Evolutionary conservation across 1,139 yeast genomes (phyloP), one percentile per base, ranked within the genome.

Genomic region (Geotrichum candidum): DNA sequence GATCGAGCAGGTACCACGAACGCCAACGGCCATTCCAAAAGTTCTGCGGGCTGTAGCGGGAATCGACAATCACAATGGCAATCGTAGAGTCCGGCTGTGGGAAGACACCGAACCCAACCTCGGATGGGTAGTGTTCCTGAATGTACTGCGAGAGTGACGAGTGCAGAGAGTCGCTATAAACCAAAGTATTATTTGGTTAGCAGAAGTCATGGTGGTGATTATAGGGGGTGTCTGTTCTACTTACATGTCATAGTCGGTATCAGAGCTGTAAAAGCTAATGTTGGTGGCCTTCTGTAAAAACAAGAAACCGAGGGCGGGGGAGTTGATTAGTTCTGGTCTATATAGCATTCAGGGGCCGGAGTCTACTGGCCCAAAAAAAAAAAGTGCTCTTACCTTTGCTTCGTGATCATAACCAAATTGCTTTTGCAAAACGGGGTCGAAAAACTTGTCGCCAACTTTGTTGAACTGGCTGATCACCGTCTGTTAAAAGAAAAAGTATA

Each of bases 21-120:
- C 81, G 82, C 97, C 98, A 92, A 73, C 85, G 84, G 9, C 98
- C 98, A 68, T 91, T 90, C 83, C 94, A 90, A 76, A 80, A 92
- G 76, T 94, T 94, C 58, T 81, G 80, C 57, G 88, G 85, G 72
- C 88, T 90, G 68, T 84, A 80, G 72, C 85, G 86, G 69, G 85
- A 86, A 60, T 96, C 96, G 58, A 88, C 83, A 33, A 90, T 79
- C 11, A 87, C 77, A 31, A 87, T 70, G 18, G 82, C 82, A 63
- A 67, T 73, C 63, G 65, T 75, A 64, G 82, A 83, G 68, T 76
- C 81, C 9, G 78, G 77, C 2, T 84, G 82, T 3, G 88, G 88
- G 69, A 81, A 80, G 2, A 82, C 79, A 7, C 81, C 83, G 56
- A 73, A 72, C 1, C 80, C 75, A 6, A 77, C 73, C 33, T 79